Evolutionary conservation across 345 rosid genomes (phyloP).

Genomic region (Laguncularia racemosa): DNA sequence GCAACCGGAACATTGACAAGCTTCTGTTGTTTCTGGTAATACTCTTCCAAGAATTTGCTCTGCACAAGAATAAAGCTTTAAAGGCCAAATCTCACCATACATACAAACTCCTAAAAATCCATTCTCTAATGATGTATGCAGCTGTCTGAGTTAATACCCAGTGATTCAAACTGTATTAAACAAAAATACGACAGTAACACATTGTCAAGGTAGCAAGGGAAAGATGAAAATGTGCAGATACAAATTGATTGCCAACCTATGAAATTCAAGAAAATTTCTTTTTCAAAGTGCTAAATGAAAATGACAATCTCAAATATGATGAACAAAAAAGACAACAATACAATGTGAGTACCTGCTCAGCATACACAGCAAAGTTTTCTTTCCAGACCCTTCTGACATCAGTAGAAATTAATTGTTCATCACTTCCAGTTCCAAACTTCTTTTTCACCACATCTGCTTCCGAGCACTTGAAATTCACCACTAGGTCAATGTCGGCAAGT

Average conservation of each 20-base stretch:
- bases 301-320: neutral
- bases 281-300: no score
- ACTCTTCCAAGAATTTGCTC: constrained; percentile 78
- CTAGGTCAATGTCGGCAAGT: constrained; percentile 75
- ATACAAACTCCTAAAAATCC: neutral
- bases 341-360: constrained; percentile 48
- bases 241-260: neutral
- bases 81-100: constrained; percentile 1
- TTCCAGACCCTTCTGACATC: constrained; percentile 30
- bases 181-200: no score
- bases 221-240: neutral
- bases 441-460: constrained; percentile 33
- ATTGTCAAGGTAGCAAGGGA: no score
- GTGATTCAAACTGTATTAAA: neutral
- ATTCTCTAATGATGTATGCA: no score
- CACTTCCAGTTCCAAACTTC: constrained; percentile 16
- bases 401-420: constrained; percentile 16
- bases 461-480: constrained; percentile 63
- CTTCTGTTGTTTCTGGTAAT: constrained; percentile 70
- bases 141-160: no score
- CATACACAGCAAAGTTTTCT: constrained; percentile 32
- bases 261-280: no score
- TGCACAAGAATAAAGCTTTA: constrained; percentile 16
- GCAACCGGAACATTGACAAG: constrained; percentile 66
- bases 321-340: neutral